Percentiles rank a stretch among this genome's conserved stretches.
phyloP scores from a whole-genome alignment of 106 monocot genomes.

The Dioscorea dumetorum region DNA sequence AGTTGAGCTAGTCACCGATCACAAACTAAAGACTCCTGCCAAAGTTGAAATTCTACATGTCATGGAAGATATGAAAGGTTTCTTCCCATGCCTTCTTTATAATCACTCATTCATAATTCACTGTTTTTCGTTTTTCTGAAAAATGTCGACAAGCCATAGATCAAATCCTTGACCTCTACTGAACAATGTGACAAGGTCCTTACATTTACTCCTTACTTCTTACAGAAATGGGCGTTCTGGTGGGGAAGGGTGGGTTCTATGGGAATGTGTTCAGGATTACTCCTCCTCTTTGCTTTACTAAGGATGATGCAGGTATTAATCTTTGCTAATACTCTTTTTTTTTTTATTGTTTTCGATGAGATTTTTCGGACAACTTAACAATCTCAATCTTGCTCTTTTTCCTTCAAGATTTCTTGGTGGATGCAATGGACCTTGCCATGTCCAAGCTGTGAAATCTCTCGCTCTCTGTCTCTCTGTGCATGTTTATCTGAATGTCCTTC shows the following conservation, averaged over 20 bases:
- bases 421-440: conserved; percentile 60
- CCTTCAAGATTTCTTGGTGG: conserved; percentile 44
- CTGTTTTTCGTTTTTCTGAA: too few species aligned
- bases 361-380: neutral
- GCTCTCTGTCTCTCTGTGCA: too few species aligned
- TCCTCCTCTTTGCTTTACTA: conserved; percentile 77
- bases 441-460: conserved; percentile 47
- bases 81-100: neutral
- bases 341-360: neutral
- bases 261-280: conserved; percentile 86
- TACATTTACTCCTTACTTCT: neutral
- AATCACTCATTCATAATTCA: neutral
- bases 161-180: too few species aligned
- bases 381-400: neutral
- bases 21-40: conserved; percentile 68
- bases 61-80: conserved; percentile 95
- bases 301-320: conserved; percentile 53
- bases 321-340: neutral
- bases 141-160: too few species aligned
- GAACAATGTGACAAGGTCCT: too few species aligned
- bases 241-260: conserved; percentile 70
- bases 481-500: neutral
- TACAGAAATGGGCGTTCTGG: conserved; percentile 69
- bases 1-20: conserved; percentile 76
- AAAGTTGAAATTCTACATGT: conserved; percentile 62